phyloP scores from a whole-genome alignment of 2,329 filamentous ascomycete species.

The Annulohypoxylon truncatum region DNA sequence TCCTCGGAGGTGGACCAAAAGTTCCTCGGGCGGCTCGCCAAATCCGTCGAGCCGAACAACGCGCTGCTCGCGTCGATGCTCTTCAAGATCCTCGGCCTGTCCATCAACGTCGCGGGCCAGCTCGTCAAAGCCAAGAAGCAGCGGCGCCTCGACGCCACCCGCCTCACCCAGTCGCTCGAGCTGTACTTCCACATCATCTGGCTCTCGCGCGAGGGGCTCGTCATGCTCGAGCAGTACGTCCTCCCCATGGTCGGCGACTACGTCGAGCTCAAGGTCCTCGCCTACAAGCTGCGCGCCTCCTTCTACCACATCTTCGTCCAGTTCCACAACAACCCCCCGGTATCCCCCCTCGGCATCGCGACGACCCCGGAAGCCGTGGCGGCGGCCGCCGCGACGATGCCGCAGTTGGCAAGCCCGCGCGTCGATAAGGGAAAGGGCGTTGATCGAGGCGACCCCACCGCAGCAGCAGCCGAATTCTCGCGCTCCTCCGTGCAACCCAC shows the following conservation, averaged over 20 bases:
- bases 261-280: slow-evolving; percentile 87
- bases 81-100: slow-evolving; percentile 91
- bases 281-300: slow-evolving; percentile 90
- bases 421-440: slow-evolving; percentile 63
- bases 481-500: slow-evolving; percentile 61
- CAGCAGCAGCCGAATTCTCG: slow-evolving; percentile 52
- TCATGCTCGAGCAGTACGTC: slow-evolving; percentile 88
- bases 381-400: neutral
- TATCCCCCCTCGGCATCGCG: slow-evolving; percentile 69
- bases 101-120: slow-evolving; percentile 86
- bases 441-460: slow-evolving; percentile 51
- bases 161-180: slow-evolving; percentile 81
- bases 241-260: slow-evolving; percentile 84
- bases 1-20: slow-evolving; percentile 98
- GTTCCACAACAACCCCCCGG: slow-evolving; percentile 89
- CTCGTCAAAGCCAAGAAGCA: slow-evolving; percentile 85
- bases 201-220: slow-evolving; percentile 90
- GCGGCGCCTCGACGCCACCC: slow-evolving; percentile 81
- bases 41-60: slow-evolving; percentile 80
- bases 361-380: slow-evolving; percentile 16
- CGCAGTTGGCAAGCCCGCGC: slow-evolving; percentile 39
- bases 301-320: slow-evolving; percentile 98
- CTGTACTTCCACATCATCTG: slow-evolving; percentile 92
- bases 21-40: slow-evolving; percentile 90
- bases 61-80: slow-evolving; percentile 83